A percentile compares a stretch with the other conserved stretches of the same genome.
Conservation (phyloP, 139 green algal species). For the Ettlia oleoabundans region DNA sequence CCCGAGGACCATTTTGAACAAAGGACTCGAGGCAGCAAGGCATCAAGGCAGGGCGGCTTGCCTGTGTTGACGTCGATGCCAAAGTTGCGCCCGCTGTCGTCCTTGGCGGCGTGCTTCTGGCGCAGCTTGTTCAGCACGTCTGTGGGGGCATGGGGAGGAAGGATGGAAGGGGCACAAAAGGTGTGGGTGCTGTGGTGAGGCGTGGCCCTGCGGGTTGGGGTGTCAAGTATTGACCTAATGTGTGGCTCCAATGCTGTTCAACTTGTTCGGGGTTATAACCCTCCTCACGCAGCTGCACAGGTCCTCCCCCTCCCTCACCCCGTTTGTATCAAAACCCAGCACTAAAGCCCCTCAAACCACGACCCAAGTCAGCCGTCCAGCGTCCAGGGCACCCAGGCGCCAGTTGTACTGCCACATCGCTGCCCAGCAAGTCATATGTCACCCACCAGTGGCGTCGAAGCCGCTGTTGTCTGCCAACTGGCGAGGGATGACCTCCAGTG, state of each 20-base stretch:
- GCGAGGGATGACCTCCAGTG: conserved; percentile 93
- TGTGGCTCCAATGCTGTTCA: too few relatives aligned
- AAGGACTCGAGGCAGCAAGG: too few relatives aligned
- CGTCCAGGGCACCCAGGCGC: too few relatives aligned
- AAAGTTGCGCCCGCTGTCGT: conserved; percentile 76
- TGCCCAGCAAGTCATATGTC: background rate
- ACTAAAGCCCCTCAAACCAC: too few relatives aligned
- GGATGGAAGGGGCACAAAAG: background rate
- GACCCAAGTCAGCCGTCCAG: too few relatives aligned
- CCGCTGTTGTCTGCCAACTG: conserved; percentile 98
- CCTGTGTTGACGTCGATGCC: conserved; percentile 94
- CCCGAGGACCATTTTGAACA: too few relatives aligned
- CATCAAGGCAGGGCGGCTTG: too few relatives aligned
- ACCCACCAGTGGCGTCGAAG: conserved; percentile 89
- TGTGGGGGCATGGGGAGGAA: background rate
- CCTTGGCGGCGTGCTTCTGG: conserved; percentile 90
- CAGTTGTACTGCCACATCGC: background rate
- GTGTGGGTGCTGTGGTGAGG: background rate
- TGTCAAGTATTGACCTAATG: background rate
- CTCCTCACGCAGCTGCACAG: too few relatives aligned
- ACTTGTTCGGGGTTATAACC: too few relatives aligned
- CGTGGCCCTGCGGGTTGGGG: background rate
- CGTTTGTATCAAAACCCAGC: too few relatives aligned
- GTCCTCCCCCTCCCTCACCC: too few relatives aligned
- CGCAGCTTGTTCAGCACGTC: conserved; percentile 98